phyloP scores from a whole-genome alignment of 1,284 basidiomycete species.

The Apiotrichum montevideense region DNA sequence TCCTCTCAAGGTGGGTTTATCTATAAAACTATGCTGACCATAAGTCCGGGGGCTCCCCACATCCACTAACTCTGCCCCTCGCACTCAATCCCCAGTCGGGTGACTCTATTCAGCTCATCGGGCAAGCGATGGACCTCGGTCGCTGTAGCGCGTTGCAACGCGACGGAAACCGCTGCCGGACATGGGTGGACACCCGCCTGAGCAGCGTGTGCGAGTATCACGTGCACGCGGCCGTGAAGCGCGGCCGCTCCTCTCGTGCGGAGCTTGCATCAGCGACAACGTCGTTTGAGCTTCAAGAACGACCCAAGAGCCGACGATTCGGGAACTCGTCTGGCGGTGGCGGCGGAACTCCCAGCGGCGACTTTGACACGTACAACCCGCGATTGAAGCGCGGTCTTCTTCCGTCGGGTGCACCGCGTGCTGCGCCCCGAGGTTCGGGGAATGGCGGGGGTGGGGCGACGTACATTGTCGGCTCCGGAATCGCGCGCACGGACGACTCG shows the following conservation, averaged over 20 bases:
- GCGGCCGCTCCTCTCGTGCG: conserved; percentile 61
- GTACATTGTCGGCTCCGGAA: conserved; percentile 65
- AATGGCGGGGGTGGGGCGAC: conserved; percentile 55
- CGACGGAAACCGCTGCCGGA: conserved; percentile 72
- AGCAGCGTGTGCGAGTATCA: conserved; percentile 80
- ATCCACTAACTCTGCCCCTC: conserved; percentile 72
- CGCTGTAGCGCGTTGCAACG: conserved; percentile 69
- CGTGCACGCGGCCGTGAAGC: conserved; percentile 70
- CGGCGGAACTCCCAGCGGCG: conserved; percentile 45
- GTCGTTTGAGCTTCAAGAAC: conserved; percentile 17
- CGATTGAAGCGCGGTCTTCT: conserved; percentile 46
- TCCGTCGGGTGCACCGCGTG: conserved; percentile 25
- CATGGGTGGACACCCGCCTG: conserved; percentile 79
- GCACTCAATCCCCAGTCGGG: conserved; percentile 79
- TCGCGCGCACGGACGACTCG: conserved; percentile 48
- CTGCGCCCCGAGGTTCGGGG: conserved; percentile 26
- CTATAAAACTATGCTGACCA: not conserved
- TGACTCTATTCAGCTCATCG: conserved; percentile 73
- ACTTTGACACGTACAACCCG: conserved; percentile 56
- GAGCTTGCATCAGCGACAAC: conserved; percentile 56
- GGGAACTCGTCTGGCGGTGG: conserved; percentile 34
- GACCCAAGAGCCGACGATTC: conserved; percentile 12
- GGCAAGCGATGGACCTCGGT: conserved; percentile 76
- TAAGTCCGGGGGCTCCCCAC: conserved; percentile 48
- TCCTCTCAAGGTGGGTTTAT: conserved; percentile 62